phyloP scores from a whole-genome alignment of 305 asterid genomes.

The Rubia balearica region DNA sequence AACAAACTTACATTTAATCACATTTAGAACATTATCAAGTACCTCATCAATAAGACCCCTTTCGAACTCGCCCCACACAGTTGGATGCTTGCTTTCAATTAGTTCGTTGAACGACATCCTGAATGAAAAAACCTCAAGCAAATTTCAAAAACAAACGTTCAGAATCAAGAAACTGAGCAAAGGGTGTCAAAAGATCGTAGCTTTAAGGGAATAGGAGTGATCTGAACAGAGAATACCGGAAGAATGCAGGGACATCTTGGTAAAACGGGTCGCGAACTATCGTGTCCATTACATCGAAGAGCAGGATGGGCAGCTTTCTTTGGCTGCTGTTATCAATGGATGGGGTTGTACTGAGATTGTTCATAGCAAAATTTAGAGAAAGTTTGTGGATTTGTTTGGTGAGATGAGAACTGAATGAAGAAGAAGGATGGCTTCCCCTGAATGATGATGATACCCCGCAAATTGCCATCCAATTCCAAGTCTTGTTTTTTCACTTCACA shows the following conservation, averaged over 20 bases:
- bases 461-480: constrained; percentile 8
- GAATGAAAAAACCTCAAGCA: constrained; percentile 31
- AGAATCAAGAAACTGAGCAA: not conserved
- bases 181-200: not conserved
- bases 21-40: constrained; percentile 10
- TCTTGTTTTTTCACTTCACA: not conserved
- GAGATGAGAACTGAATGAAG: not conserved
- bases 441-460: constrained; percentile 6
- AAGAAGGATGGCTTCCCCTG: constrained; percentile 2
- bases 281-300: constrained; percentile 90
- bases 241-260: constrained; percentile 68
- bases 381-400: not conserved
- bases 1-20: not conserved
- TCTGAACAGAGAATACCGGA: constrained; percentile 40
- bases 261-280: constrained; percentile 85
- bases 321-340: constrained; percentile 1
- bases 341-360: not conserved
- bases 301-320: constrained; percentile 61
- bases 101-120: constrained; percentile 91
- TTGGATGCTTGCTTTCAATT: constrained; percentile 81
- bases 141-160: constrained; percentile 14
- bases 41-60: constrained; percentile 84
- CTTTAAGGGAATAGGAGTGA: not conserved
- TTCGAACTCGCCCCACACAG: constrained; percentile 89
- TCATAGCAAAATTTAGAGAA: constrained; percentile 17